These are phyloP conservation scores for Microsporum ferrugineum DNA, from an alignment of 2,329 filamentous ascomycete genomes.

Conservation along the genomic window DNA sequence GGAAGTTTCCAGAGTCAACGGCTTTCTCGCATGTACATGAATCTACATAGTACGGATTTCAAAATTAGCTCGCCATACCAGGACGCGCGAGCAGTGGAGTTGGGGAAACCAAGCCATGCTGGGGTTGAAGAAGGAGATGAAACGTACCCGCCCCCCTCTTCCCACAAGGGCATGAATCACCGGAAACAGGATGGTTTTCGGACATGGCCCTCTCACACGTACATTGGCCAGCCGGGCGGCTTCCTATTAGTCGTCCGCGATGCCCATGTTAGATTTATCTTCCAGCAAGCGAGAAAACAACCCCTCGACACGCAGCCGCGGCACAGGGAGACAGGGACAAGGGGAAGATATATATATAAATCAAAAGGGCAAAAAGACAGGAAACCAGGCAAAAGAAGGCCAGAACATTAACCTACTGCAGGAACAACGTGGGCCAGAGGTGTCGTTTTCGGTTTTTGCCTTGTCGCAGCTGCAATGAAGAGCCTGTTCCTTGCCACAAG, in stretches of 20 bases:
- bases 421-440: slow-evolving; percentile 64
- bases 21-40: slow-evolving; percentile 77
- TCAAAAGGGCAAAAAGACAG: neutral
- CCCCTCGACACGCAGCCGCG: neutral
- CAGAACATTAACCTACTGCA: slow-evolving; percentile 48
- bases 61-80: slow-evolving; percentile 10
- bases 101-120: neutral
- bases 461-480: slow-evolving; percentile 79
- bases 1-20: slow-evolving; percentile 49
- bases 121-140: neutral
- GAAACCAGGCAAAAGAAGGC: neutral
- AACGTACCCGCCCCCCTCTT: slow-evolving; percentile 56
- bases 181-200: slow-evolving; percentile 55
- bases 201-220: slow-evolving; percentile 61
- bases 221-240: slow-evolving; percentile 67
- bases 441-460: slow-evolving; percentile 60
- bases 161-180: slow-evolving; percentile 64
- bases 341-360: neutral
- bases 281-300: neutral
- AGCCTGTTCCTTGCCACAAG: slow-evolving; percentile 78
- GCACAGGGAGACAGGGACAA: neutral
- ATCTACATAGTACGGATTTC: slow-evolving; percentile 30
- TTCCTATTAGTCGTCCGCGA: slow-evolving; percentile 32
- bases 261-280: slow-evolving; percentile 4
- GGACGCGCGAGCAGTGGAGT: neutral